Percentiles rank a stretch among this genome's conserved stretches.
Evolutionary conservation across 2,329 filamentous ascomycete genomes (phyloP).

Genomic region (Myriosclerotinia scirpicola): DNA sequence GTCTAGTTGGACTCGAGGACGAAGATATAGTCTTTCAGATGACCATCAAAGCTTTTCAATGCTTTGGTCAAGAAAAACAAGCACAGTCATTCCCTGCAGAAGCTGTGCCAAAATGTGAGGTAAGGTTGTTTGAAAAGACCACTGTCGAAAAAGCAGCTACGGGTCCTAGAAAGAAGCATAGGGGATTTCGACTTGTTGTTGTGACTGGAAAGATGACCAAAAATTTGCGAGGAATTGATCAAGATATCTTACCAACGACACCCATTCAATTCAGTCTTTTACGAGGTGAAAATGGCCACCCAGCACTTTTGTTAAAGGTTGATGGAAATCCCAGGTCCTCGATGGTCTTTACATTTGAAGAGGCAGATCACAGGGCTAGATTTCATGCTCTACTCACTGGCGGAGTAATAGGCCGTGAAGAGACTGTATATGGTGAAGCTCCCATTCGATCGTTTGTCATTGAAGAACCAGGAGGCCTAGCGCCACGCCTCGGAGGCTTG

Average conservation of each 20-base stretch:
- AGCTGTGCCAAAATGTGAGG: constrained; percentile 66
- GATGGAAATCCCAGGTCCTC: constrained; percentile 51
- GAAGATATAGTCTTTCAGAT: constrained; percentile 70
- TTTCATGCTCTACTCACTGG: constrained; percentile 75
- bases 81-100: constrained; percentile 75
- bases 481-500: constrained; percentile 41
- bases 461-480: constrained; percentile 47
- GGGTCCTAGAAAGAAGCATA: constrained; percentile 70
- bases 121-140: constrained; percentile 73
- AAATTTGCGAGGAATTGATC: constrained; percentile 73
- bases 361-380: constrained; percentile 66
- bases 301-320: constrained; percentile 66
- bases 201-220: constrained; percentile 77
- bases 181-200: constrained; percentile 75
- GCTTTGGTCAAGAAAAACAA: constrained; percentile 71
- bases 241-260: constrained; percentile 61
- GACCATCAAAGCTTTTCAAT: constrained; percentile 73
- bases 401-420: constrained; percentile 64
- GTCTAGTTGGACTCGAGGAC: constrained; percentile 65
- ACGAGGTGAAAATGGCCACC: constrained; percentile 66
- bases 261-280: constrained; percentile 79
- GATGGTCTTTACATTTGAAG: constrained; percentile 75
- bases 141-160: constrained; percentile 69
- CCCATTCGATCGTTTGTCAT: constrained; percentile 65
- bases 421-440: constrained; percentile 70